A percentile compares a stretch with the other conserved stretches of the same genome.
Conservation (phyloP, 1,284 basidiomycete genomes). For the Earliella scabrosa region DNA sequence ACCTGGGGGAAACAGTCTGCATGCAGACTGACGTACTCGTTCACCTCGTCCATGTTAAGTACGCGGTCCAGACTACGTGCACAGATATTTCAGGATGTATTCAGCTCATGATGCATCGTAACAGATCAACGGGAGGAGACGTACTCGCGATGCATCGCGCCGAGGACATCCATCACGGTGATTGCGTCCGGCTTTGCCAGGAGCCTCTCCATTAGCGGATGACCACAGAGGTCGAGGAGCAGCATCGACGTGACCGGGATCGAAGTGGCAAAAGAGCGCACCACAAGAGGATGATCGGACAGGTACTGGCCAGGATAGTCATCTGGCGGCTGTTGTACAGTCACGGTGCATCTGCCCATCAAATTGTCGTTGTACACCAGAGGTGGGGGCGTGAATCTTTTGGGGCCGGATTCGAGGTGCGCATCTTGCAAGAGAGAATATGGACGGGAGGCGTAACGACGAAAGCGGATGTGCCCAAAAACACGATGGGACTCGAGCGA, state of each 20-base stretch:
- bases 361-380: not conserved
- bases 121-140: too few species aligned
- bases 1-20: not conserved
- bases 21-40: not conserved
- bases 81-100: too few species aligned
- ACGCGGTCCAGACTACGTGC: not conserved
- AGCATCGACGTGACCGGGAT: not conserved
- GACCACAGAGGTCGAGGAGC: not conserved
- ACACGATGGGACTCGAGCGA: not conserved
- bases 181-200: not conserved
- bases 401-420: not conserved
- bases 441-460: not conserved
- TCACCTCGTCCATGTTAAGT: conserved; percentile 1
- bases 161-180: not conserved
- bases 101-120: too few species aligned
- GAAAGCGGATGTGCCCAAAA: not conserved
- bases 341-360: not conserved
- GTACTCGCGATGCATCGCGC: not conserved
- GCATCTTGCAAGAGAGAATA: not conserved
- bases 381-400: not conserved
- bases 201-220: not conserved
- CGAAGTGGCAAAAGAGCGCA: conserved; percentile 5
- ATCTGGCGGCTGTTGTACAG: not conserved
- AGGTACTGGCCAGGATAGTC: conserved; percentile 5
- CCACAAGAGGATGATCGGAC: conserved; percentile 7